Conservation (phyloP, 371 early-diverging fungal genomes). For the Actinomortierella ambigua region DNA sequence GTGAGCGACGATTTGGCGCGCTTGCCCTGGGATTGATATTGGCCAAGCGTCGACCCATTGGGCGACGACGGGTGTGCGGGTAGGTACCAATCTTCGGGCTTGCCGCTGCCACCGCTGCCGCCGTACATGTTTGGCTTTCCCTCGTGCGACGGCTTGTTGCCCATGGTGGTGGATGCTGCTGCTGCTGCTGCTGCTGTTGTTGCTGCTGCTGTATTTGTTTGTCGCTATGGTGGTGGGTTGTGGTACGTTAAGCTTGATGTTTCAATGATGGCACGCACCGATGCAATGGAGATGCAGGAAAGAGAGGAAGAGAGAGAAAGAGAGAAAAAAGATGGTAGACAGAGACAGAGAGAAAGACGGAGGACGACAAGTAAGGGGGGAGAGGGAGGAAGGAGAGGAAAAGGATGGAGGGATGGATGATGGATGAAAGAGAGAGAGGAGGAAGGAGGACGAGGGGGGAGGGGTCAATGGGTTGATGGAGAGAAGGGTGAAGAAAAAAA, state of each 20-base stretch:
- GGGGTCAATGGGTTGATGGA: neutral
- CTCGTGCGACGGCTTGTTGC: constrained; percentile 36
- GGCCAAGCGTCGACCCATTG: constrained; percentile 36
- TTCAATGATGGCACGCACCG: neutral
- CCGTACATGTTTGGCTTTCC: constrained; percentile 6
- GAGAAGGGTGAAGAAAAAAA: neutral
- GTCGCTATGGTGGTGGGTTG: no score
- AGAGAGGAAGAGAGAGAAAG: constrained; percentile 1
- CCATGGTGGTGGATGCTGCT: no score
- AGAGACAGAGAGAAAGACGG: neutral
- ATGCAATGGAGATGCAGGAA: neutral
- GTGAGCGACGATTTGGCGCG: constrained; percentile 32
- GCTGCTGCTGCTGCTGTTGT: no score
- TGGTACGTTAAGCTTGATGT: no score
- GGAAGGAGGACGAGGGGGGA: neutral
- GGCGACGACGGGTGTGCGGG: constrained; percentile 33
- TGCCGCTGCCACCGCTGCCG: constrained; percentile 10
- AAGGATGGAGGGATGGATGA: neutral
- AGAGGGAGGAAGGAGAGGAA: neutral
- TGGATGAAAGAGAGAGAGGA: constrained; percentile 3
- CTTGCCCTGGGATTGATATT: constrained; percentile 19
- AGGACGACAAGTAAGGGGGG: neutral
- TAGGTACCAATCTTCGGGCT: constrained; percentile 37
- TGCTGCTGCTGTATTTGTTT: no score
- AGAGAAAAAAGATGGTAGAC: neutral